Percentiles rank a stretch among this genome's conserved stretches.
phyloP scores from a whole-genome alignment of 768 basidiomycete species.

The Boletus tomentosulus region DNA sequence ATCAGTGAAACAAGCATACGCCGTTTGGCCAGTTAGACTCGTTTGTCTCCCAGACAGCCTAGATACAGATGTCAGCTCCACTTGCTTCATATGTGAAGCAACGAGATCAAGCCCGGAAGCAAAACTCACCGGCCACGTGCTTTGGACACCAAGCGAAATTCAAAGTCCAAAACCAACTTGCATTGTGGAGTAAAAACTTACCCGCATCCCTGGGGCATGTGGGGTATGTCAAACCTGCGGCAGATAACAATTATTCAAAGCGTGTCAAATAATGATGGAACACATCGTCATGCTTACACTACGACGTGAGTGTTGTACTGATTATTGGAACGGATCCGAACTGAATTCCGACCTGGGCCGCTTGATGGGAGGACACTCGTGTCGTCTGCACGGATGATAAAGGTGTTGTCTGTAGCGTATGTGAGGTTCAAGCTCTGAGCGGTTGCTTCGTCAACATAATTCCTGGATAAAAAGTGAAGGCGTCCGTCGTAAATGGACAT shows the following conservation, averaged over 20 bases:
- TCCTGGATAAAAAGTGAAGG: conserved; percentile 15
- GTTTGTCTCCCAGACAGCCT: conserved; percentile 29
- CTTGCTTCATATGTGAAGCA: conserved; percentile 3
- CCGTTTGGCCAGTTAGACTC: conserved; percentile 24
- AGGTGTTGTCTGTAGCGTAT: conserved; percentile 23
- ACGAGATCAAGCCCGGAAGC: neutral
- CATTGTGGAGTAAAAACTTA: conserved; percentile 9
- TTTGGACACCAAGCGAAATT: conserved; percentile 5
- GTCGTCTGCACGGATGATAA: conserved; percentile 37
- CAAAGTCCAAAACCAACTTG: neutral
- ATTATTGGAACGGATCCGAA: conserved; percentile 30
- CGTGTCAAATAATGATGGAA: neutral
- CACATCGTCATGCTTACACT: conserved; percentile 20
- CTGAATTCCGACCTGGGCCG: conserved; percentile 34
- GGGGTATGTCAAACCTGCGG: conserved; percentile 30
- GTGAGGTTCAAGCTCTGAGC: conserved; percentile 29
- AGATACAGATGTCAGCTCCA: conserved; percentile 5
- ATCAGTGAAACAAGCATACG: conserved; percentile 10
- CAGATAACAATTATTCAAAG: neutral
- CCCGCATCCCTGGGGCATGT: conserved; percentile 37
- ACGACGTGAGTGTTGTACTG: conserved; percentile 34
- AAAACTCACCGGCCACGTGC: conserved; percentile 35
- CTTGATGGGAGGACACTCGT: conserved; percentile 26
- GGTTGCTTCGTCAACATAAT: conserved; percentile 30
- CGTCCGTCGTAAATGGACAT: neutral